A percentile compares a stretch with the other conserved stretches of the same genome.
Conservation (phyloP, 768 basidiomycete genomes). For the Glaciozyma martinii region DNA sequence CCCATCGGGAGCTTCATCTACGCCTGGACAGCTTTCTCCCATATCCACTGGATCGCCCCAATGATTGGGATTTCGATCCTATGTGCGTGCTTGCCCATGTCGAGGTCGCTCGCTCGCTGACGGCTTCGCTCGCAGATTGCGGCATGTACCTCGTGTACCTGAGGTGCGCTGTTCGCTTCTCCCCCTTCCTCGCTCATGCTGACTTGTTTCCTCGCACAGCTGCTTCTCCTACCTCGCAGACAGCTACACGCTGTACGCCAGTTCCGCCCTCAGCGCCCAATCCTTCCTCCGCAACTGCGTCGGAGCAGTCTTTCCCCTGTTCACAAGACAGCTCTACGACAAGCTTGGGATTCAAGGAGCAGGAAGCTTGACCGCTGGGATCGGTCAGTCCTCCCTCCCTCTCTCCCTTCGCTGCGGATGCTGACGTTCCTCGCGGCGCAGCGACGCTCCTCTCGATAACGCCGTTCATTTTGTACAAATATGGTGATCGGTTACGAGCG, state of each 20-base stretch:
- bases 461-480: slow-evolving; percentile 24
- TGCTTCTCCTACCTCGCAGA: background rate
- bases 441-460: slow-evolving; percentile 14
- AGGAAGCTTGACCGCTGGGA: slow-evolving; percentile 17
- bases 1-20: slow-evolving; percentile 38
- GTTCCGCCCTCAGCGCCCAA: background rate
- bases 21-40: slow-evolving; percentile 31
- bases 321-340: slow-evolving; percentile 51
- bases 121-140: too few species aligned
- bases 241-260: slow-evolving; percentile 12
- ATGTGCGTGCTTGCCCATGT: background rate
- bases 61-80: slow-evolving; percentile 35
- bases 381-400: too few species aligned
- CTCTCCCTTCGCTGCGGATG: background rate
- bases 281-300: slow-evolving; percentile 39
- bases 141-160: background rate
- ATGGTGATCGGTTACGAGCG: slow-evolving; percentile 11
- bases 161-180: background rate
- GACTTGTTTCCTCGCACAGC: background rate
- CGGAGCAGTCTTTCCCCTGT: slow-evolving; percentile 52
- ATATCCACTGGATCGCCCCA: slow-evolving; percentile 39
- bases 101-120: too few species aligned
- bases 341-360: slow-evolving; percentile 55
- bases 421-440: background rate
- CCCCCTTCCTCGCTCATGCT: background rate